Evolutionary conservation across 352 stramenopile species (phyloP).

Genomic region (Phytophthora europaea): DNA sequence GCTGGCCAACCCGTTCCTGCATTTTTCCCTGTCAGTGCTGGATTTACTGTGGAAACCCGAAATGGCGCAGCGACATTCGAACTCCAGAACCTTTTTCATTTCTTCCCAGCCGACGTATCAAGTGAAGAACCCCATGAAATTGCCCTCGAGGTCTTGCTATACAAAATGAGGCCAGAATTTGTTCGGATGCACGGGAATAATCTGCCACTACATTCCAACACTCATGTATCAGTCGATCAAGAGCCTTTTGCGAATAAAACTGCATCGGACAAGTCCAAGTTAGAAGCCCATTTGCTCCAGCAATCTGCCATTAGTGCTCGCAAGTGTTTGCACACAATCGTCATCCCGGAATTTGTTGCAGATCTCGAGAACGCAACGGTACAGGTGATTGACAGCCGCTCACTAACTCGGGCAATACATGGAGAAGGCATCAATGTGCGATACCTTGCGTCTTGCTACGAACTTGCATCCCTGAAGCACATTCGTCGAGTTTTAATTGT

Average conservation of each 20-base stretch:
- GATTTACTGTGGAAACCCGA: conserved; percentile 20
- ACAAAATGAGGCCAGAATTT: conserved; percentile 67
- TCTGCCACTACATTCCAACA: conserved; percentile 53
- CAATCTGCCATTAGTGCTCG: conserved; percentile 45
- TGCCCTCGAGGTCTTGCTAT: conserved; percentile 25
- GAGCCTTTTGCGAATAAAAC: neutral
- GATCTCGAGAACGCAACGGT: conserved; percentile 45
- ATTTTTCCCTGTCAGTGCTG: conserved; percentile 33
- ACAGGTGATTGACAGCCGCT: conserved; percentile 47
- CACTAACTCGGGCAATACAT: conserved; percentile 58
- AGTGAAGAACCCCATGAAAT: conserved; percentile 16
- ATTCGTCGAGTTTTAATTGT: conserved; percentile 53
- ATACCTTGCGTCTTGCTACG: conserved; percentile 68
- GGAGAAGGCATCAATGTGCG: conserved; percentile 64
- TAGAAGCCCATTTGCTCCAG: conserved; percentile 49
- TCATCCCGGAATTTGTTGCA: conserved; percentile 60
- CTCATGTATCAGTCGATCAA: conserved; percentile 16
- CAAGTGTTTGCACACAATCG: conserved; percentile 48
- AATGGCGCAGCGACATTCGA: conserved; percentile 12
- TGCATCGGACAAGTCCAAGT: conserved; percentile 11
- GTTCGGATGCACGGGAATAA: conserved; percentile 45
- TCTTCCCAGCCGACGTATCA: conserved; percentile 46
- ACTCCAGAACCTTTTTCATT: conserved; percentile 42
- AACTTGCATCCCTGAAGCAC: conserved; percentile 55
- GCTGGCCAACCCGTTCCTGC: conserved; percentile 7